A percentile compares a stretch with the other conserved stretches of the same genome.
Evolutionary conservation across 352 stramenopile species (phyloP).

Genomic region (Phytophthora hibernalis): DNA sequence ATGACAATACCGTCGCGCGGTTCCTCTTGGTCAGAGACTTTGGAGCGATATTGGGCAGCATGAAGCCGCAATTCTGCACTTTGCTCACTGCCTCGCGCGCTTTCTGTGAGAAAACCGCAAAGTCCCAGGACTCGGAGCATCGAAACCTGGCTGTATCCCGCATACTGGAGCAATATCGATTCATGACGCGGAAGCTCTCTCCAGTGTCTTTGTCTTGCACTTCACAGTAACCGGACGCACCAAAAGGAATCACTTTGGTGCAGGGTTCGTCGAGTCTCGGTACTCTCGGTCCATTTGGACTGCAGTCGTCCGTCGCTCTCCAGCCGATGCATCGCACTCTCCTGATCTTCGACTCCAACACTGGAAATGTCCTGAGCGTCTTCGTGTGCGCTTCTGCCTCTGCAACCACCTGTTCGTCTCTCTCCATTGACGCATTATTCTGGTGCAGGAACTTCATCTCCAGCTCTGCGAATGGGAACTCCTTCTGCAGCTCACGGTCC

Average conservation of each 20-base stretch:
- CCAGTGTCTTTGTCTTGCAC: conserved; percentile 47
- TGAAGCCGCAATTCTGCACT: conserved; percentile 8
- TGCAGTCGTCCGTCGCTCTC: conserved; percentile 30
- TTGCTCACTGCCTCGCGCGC: conserved; percentile 23
- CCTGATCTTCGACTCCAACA: conserved; percentile 25
- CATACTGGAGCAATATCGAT: conserved; percentile 42
- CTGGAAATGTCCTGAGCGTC: conserved; percentile 21
- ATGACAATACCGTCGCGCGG: conserved; percentile 52
- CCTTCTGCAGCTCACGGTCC: conserved; percentile 21
- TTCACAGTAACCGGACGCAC: conserved; percentile 30
- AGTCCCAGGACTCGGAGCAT: conserved; percentile 57
- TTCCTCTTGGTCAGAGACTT: conserved; percentile 1
- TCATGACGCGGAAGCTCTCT: conserved; percentile 45
- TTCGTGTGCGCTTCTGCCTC: conserved; percentile 26
- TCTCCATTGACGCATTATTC: conserved; percentile 16
- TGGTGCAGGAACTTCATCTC: conserved; percentile 27
- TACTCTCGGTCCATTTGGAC: conserved; percentile 14
- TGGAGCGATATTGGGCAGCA: conserved; percentile 26
- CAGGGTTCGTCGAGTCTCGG: conserved; percentile 29
- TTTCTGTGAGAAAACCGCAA: conserved; percentile 44
- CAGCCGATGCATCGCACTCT: conserved; percentile 34
- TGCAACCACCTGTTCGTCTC: conserved; percentile 20
- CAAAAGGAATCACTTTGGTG: conserved; percentile 27
- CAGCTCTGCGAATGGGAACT: conserved; percentile 32
- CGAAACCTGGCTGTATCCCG: conserved; percentile 41